These are phyloP conservation scores for Prunus armeniaca DNA, from an alignment of 306 rosid species.

Conservation along the genomic window DNA sequence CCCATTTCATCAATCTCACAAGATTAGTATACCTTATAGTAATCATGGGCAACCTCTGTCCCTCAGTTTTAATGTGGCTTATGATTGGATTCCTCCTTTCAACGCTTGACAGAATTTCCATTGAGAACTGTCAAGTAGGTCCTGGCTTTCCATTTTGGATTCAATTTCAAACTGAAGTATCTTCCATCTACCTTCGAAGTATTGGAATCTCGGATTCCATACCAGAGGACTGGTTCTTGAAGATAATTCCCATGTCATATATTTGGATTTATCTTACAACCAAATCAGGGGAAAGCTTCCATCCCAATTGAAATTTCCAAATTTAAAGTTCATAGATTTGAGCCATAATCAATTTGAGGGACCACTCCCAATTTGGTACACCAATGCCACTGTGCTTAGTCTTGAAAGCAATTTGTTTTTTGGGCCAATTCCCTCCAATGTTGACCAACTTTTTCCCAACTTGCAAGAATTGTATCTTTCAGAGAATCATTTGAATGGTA, in stretches of 20 bases:
- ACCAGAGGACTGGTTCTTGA: background rate
- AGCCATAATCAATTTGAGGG: background rate
- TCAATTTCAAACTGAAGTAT: background rate
- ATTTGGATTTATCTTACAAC: background rate
- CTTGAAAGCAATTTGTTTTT: background rate
- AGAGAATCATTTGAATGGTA: background rate
- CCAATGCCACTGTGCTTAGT: accelerated
- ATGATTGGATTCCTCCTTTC: background rate
- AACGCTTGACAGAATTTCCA: background rate
- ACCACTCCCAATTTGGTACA: background rate
- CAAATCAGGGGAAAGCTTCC: background rate
- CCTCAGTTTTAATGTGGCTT: background rate
- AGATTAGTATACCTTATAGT: background rate
- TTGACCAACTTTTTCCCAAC: background rate
- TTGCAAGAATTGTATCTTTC: background rate
- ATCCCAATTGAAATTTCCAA: background rate
- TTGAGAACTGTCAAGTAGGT: background rate
- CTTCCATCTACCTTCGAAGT: background rate
- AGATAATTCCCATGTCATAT: background rate
- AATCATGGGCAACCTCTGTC: background rate
- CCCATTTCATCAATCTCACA: slow-evolving; percentile 29
- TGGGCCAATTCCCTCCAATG: background rate
- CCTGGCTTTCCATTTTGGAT: background rate
- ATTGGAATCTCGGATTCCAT: background rate
- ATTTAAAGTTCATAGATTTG: too few relatives aligned